A percentile compares a stretch with the other conserved stretches of the same genome.
phyloP scores from a whole-genome alignment of 192 early-diverging fungal genomes.

The Coemansia sp. region DNA sequence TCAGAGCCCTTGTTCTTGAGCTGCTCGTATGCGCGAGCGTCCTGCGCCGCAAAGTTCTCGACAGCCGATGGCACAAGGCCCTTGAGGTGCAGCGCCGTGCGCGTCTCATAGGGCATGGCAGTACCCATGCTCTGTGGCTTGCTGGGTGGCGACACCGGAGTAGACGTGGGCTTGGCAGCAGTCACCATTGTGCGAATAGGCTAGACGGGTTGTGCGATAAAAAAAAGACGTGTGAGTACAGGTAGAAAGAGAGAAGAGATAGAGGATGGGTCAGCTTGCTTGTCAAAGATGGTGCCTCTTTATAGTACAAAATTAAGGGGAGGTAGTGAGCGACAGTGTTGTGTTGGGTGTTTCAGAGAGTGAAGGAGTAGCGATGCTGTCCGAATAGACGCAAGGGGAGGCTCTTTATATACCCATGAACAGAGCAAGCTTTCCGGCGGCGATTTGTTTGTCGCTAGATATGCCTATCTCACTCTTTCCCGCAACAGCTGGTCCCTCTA shows the following conservation, averaged over 20 bases:
- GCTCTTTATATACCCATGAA: not conserved
- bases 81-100: constrained; percentile 62
- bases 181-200: constrained; percentile 36
- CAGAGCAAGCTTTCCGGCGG: constrained; percentile 1
- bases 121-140: constrained; percentile 37
- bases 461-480: not conserved
- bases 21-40: constrained; percentile 68
- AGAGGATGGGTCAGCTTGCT: constrained; percentile 6
- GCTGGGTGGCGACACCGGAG: constrained; percentile 10
- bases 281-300: not conserved
- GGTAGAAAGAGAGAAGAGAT: constrained; percentile 1
- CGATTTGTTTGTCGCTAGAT: not conserved
- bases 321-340: not conserved
- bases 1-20: constrained; percentile 65
- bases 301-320: constrained; percentile 12
- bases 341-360: constrained; percentile 10
- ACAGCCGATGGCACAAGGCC: constrained; percentile 73
- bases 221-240: not conserved
- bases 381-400: not conserved
- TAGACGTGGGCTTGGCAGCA: constrained; percentile 18
- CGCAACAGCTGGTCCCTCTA: not conserved
- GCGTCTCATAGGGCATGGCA: constrained; percentile 53
- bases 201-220: constrained; percentile 10
- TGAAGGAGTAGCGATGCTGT: not conserved
- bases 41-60: constrained; percentile 74